A percentile compares a stretch with the other conserved stretches of the same genome.
Conservation (phyloP, 257 asterid species). For the Gentiana dahurica region DNA sequence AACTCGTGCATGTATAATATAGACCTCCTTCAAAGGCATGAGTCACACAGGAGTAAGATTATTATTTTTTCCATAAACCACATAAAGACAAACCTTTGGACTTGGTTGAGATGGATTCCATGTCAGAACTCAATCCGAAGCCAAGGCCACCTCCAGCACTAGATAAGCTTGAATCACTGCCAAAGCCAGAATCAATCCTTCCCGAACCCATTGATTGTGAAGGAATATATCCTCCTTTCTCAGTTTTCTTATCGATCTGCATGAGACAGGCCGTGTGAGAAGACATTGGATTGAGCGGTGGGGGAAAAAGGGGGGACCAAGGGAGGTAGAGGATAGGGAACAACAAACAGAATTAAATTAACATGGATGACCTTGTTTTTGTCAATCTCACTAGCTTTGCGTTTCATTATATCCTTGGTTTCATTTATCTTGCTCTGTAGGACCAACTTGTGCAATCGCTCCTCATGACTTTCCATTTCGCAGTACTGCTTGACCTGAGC, state of each 20-base stretch:
- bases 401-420: conserved; percentile 82
- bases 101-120: conserved; percentile 55
- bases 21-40: neutral
- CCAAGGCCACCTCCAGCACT: conserved; percentile 51
- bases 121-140: conserved; percentile 53
- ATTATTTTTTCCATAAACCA: neutral
- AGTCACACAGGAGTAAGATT: neutral
- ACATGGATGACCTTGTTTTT: conserved; percentile 65
- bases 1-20: too few species aligned
- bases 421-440: conserved; percentile 83
- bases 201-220: conserved; percentile 73
- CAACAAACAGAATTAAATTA: too few species aligned
- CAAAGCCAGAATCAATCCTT: conserved; percentile 61
- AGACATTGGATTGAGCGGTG: too few species aligned
- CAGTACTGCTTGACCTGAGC: conserved; percentile 94
- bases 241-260: conserved; percentile 72
- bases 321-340: too few species aligned
- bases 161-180: conserved; percentile 50
- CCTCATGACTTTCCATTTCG: conserved; percentile 98
- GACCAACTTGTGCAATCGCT: conserved; percentile 76
- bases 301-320: neutral
- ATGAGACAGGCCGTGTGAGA: neutral
- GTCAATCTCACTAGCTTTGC: conserved; percentile 89
- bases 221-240: conserved; percentile 60
- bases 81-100: conserved; percentile 47